These are phyloP conservation scores for Meyerozyma smithsonii DNA, from an alignment of 1,139 yeast species.

Conservation along the genomic window DNA sequence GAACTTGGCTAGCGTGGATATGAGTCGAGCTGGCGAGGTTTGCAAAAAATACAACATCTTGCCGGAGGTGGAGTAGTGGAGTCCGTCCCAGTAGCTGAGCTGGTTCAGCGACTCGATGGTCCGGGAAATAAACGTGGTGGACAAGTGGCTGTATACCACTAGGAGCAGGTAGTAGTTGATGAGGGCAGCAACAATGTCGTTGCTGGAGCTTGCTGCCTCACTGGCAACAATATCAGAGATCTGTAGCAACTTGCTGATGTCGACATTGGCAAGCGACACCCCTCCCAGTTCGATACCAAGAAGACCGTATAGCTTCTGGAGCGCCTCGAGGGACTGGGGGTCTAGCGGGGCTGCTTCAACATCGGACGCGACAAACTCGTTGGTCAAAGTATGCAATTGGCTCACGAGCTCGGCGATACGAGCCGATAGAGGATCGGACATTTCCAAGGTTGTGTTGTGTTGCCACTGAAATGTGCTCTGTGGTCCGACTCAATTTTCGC, in stretches of 20 bases:
- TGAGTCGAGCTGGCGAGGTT: background rate
- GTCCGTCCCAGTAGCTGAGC: slow-evolving; percentile 1
- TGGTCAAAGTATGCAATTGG: slow-evolving; percentile 8
- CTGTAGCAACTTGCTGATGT: background rate
- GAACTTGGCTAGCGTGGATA: background rate
- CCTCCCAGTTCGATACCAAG: slow-evolving; percentile 1
- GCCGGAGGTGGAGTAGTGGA: background rate
- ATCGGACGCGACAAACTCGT: slow-evolving; percentile 6
- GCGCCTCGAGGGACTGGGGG: background rate
- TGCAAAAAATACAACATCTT: slow-evolving; percentile 1
- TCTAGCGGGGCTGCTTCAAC: background rate
- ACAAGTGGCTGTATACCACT: background rate
- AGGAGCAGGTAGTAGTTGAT: background rate
- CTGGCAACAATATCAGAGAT: background rate
- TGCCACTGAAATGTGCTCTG: too few species aligned
- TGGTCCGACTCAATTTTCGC: too few species aligned
- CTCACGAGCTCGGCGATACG: background rate
- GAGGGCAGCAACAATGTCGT: background rate
- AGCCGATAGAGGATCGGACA: slow-evolving; percentile 1
- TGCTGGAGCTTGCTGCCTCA: background rate
- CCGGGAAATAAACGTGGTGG: background rate
- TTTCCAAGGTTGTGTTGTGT: background rate
- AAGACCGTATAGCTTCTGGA: background rate
- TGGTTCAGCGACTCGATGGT: background rate
- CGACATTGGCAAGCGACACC: background rate